Percentiles rank a stretch among this genome's conserved stretches.
Evolutionary conservation across 768 basidiomycete species (phyloP).

Genomic region (Amanita subjunquillea): DNA sequence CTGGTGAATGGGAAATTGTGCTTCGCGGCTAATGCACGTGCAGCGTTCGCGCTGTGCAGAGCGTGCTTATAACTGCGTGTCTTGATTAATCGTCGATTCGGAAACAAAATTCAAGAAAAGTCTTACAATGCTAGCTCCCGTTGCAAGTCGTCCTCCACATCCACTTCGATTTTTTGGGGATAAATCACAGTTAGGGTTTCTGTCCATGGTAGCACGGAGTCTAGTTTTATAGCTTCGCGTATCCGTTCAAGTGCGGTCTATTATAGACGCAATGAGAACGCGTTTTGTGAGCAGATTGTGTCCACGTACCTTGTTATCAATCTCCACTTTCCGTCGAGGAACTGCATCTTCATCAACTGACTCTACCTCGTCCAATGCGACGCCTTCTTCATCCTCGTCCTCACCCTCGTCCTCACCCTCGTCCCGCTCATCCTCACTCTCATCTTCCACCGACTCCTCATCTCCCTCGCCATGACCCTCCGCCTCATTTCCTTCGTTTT

Average conservation of each 20-base stretch:
- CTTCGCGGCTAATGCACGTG: slow-evolving; percentile 68
- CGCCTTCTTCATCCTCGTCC: slow-evolving; percentile 19
- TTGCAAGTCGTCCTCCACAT: slow-evolving; percentile 82
- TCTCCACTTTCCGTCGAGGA: slow-evolving; percentile 73
- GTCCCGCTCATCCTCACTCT: slow-evolving; percentile 10
- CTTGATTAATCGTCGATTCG: neutral
- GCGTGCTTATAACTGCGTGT: slow-evolving; percentile 86
- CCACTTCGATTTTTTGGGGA: slow-evolving; percentile 63
- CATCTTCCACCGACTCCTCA: slow-evolving; percentile 8
- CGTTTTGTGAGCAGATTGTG: neutral
- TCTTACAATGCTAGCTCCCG: slow-evolving; percentile 94
- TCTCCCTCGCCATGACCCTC: slow-evolving; percentile 14
- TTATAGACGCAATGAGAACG: neutral
- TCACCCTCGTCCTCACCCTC: slow-evolving; percentile 26
- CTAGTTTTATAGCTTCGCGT: slow-evolving; percentile 65
- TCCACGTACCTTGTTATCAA: slow-evolving; percentile 65
- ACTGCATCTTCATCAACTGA: slow-evolving; percentile 73
- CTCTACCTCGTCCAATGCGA: slow-evolving; percentile 63
- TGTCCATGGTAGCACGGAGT: slow-evolving; percentile 71
- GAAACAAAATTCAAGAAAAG: neutral
- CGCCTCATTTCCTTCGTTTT: slow-evolving; percentile 25
- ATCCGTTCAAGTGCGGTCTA: slow-evolving; percentile 77
- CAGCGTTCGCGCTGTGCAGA: slow-evolving; percentile 68
- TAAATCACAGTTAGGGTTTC: slow-evolving; percentile 70
- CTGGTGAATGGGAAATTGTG: slow-evolving; percentile 81